phyloP scores from a whole-genome alignment of 2,329 filamentous ascomycete species.

The Microcera coccophila region DNA sequence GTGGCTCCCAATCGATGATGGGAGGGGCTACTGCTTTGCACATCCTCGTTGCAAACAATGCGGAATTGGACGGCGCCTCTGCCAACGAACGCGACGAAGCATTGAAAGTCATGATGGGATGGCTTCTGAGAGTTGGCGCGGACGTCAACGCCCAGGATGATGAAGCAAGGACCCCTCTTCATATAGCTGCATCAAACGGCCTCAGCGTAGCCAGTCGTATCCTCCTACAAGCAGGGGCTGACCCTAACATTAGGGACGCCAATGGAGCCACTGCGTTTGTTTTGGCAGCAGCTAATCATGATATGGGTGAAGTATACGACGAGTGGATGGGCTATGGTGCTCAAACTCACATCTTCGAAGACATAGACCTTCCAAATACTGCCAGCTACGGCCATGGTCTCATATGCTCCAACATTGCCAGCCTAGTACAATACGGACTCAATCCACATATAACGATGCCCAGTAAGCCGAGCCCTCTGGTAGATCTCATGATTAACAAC shows the following conservation, averaged over 20 bases:
- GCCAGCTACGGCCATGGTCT: no score
- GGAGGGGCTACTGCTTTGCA: slow-evolving; percentile 14
- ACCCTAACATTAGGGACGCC: slow-evolving; percentile 12
- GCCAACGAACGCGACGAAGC: no score
- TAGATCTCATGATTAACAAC: slow-evolving; percentile 2
- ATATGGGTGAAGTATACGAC: slow-evolving; percentile 1
- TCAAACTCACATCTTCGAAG: slow-evolving; percentile 5
- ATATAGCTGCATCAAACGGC: slow-evolving; percentile 4
- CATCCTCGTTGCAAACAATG: slow-evolving; percentile 2
- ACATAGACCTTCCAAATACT: background rate
- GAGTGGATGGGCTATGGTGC: slow-evolving; percentile 15
- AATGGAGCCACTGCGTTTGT: slow-evolving; percentile 9
- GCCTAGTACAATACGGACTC: slow-evolving; percentile 12
- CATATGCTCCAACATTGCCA: slow-evolving; percentile 2
- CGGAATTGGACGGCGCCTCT: background rate
- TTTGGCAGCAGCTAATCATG: slow-evolving; percentile 6
- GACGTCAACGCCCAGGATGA: slow-evolving; percentile 17
- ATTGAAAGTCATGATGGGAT: slow-evolving; percentile 6
- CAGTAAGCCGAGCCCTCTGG: slow-evolving; percentile 2
- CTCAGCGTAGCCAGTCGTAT: slow-evolving; percentile 1
- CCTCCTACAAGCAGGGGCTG: slow-evolving; percentile 18
- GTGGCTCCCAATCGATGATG: background rate
- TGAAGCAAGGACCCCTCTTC: slow-evolving; percentile 10
- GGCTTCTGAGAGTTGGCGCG: slow-evolving; percentile 12
- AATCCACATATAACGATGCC: slow-evolving; percentile 7